A percentile compares a stretch with the other conserved stretches of the same genome.
Evolutionary conservation across 2,329 filamentous ascomycete genomes (phyloP).

Genomic region (Trichoderma pleuroti): DNA sequence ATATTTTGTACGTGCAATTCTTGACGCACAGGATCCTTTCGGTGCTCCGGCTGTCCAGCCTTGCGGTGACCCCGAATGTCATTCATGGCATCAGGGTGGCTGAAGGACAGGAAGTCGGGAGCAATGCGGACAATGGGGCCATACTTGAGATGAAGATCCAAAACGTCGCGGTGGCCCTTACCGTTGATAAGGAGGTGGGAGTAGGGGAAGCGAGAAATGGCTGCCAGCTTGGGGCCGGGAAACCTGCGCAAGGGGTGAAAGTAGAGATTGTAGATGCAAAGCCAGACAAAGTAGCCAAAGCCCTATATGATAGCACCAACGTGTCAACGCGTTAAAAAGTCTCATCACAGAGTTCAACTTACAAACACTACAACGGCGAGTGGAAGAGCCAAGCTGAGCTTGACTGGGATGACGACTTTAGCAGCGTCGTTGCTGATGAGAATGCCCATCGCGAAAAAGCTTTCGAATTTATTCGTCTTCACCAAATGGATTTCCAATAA

Average conservation of each 20-base stretch:
- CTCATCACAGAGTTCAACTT: background rate
- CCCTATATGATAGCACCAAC: background rate
- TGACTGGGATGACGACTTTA: background rate
- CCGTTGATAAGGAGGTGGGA: background rate
- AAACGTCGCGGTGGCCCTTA: background rate
- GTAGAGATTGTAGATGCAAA: slow-evolving; percentile 8
- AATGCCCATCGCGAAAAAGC: background rate
- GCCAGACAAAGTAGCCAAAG: slow-evolving; percentile 9
- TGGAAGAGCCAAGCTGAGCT: background rate
- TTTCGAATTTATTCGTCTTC: background rate
- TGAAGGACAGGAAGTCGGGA: slow-evolving; percentile 8
- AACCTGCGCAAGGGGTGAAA: slow-evolving; percentile 17
- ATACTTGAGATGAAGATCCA: slow-evolving; percentile 13
- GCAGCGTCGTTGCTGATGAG: background rate
- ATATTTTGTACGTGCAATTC: slow-evolving; percentile 15
- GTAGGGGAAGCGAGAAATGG: background rate
- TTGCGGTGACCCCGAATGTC: slow-evolving; percentile 24
- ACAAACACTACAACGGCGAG: background rate
- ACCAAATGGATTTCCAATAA: background rate
- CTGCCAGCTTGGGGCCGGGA: slow-evolving; percentile 9
- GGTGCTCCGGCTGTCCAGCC: slow-evolving; percentile 16
- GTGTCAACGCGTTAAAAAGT: too few species aligned
- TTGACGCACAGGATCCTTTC: slow-evolving; percentile 8
- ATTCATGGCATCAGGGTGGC: slow-evolving; percentile 17
- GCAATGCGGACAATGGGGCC: slow-evolving; percentile 11